Conservation (phyloP, 768 basidiomycete species). For the Zangia roseola region DNA sequence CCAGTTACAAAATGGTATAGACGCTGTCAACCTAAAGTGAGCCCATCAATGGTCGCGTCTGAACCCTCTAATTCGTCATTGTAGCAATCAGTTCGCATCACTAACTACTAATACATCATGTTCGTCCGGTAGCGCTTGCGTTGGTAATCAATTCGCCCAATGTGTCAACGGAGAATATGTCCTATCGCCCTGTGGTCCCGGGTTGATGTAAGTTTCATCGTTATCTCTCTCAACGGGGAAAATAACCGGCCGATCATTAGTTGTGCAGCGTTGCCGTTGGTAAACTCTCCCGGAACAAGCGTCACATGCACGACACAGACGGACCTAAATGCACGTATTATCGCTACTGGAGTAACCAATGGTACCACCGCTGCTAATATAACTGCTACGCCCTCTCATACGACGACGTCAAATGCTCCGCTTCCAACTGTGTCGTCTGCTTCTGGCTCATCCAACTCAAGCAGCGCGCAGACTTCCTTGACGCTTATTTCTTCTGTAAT, state of each 20-base stretch:
- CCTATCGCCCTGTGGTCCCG: slow-evolving; percentile 19
- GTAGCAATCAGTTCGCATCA: slow-evolving; percentile 21
- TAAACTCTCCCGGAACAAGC: slow-evolving; percentile 47
- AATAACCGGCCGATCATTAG: slow-evolving; percentile 4
- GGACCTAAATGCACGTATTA: slow-evolving; percentile 48
- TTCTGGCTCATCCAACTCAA: slow-evolving; percentile 18
- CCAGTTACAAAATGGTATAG: slow-evolving; percentile 41
- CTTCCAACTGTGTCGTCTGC: slow-evolving; percentile 3
- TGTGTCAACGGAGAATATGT: slow-evolving; percentile 49
- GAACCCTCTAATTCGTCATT: slow-evolving; percentile 1
- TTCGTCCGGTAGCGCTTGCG: slow-evolving; percentile 45
- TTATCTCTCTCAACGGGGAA: neutral
- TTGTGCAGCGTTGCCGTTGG: slow-evolving; percentile 47
- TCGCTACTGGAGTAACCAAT: slow-evolving; percentile 31
- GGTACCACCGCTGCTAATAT: slow-evolving; percentile 20
- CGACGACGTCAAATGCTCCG: neutral
- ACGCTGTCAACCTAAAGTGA: slow-evolving; percentile 42
- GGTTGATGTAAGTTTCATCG: slow-evolving; percentile 13
- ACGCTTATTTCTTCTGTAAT: slow-evolving; percentile 50
- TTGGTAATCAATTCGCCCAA: slow-evolving; percentile 50
- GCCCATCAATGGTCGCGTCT: slow-evolving; percentile 2
- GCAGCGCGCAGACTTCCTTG: slow-evolving; percentile 24
- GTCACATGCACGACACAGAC: slow-evolving; percentile 51
- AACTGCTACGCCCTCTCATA: slow-evolving; percentile 16
- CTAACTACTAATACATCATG: slow-evolving; percentile 34